A percentile compares a stretch with the other conserved stretches of the same genome.
These are phyloP conservation scores for Penicillium coprophilum DNA, from an alignment of 495 filamentous ascomycete species.

Conservation along the genomic window DNA sequence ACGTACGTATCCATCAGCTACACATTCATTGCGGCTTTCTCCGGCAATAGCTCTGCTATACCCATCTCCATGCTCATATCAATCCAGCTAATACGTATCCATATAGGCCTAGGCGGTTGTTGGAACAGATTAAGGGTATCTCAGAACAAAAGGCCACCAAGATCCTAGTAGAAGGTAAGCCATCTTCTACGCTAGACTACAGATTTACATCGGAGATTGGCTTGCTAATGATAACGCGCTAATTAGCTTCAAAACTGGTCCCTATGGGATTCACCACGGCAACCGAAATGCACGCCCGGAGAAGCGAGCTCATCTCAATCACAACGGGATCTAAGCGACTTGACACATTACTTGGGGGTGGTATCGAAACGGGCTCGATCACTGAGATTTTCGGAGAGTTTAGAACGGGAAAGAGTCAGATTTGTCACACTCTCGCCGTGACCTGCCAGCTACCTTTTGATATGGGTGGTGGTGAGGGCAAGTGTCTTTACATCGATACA, in stretches of 20 bases:
- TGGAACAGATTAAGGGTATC: slow-evolving; percentile 96
- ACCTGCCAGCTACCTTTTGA: slow-evolving; percentile 97
- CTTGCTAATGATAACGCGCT: background rate
- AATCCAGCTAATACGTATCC: slow-evolving; percentile 6
- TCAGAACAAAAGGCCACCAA: slow-evolving; percentile 95
- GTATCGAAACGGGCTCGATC: slow-evolving; percentile 93
- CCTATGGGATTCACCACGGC: slow-evolving; percentile 99
- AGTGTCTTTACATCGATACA: slow-evolving; percentile 98
- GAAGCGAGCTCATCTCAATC: slow-evolving; percentile 95
- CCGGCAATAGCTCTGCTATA: background rate
- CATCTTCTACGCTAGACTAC: background rate
- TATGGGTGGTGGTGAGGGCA: slow-evolving; percentile 98
- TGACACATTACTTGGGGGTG: slow-evolving; percentile 91
- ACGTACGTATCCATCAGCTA: slow-evolving; percentile 52
- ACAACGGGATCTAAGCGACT: slow-evolving; percentile 97
- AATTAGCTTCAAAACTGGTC: slow-evolving; percentile 83
- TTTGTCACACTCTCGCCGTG: slow-evolving; percentile 97
- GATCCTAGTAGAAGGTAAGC: slow-evolving; percentile 82
- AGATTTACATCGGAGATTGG: background rate
- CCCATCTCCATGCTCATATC: background rate
- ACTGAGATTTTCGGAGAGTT: slow-evolving; percentile 99
- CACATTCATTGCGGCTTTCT: background rate
- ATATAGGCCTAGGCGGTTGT: slow-evolving; percentile 66
- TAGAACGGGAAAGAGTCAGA: slow-evolving; percentile 95
- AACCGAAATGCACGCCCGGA: slow-evolving; percentile 97